A percentile compares a stretch with the other conserved stretches of the same genome.
Conservation (phyloP, 108 stramenopile species). For the Nitzschia putrida region DNA sequence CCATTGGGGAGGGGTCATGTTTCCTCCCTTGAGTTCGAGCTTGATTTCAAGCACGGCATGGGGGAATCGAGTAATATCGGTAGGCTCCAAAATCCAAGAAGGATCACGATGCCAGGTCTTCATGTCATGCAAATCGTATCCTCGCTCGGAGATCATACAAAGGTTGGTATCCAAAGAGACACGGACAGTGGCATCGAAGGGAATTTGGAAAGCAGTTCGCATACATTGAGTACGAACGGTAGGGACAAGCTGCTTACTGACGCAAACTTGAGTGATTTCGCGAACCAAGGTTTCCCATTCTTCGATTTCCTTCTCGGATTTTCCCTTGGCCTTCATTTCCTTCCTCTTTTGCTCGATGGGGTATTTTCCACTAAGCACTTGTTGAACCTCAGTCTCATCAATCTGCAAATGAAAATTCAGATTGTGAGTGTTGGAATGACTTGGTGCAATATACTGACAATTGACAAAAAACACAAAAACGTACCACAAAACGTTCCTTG, state of each 20-base stretch:
- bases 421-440: background rate
- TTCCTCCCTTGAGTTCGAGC: constrained; percentile 88
- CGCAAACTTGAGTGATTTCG: constrained; percentile 88
- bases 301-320: constrained; percentile 79
- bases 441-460: no score
- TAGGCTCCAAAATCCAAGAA: constrained; percentile 63
- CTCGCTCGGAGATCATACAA: constrained; percentile 95
- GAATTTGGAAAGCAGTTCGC: constrained; percentile 97
- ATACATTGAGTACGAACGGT: constrained; percentile 96
- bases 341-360: constrained; percentile 80
- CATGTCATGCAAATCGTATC: constrained; percentile 84
- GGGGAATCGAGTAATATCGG: constrained; percentile 94
- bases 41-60: constrained; percentile 97
- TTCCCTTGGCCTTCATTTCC: constrained; percentile 82
- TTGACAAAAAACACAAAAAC: constrained; percentile 32
- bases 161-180: constrained; percentile 94
- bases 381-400: constrained; percentile 77
- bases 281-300: constrained; percentile 88
- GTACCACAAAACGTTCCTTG: constrained; percentile 95
- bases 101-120: constrained; percentile 94
- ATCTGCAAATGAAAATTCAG: constrained; percentile 42
- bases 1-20: constrained; percentile 87
- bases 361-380: constrained; percentile 79
- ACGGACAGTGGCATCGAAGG: constrained; percentile 95
- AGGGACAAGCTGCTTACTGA: constrained; percentile 91